Evolutionary conservation across 306 rosid genomes (phyloP), one percentile per base, ranked within the genome.

Genomic region (Acacia acuminata): DNA sequence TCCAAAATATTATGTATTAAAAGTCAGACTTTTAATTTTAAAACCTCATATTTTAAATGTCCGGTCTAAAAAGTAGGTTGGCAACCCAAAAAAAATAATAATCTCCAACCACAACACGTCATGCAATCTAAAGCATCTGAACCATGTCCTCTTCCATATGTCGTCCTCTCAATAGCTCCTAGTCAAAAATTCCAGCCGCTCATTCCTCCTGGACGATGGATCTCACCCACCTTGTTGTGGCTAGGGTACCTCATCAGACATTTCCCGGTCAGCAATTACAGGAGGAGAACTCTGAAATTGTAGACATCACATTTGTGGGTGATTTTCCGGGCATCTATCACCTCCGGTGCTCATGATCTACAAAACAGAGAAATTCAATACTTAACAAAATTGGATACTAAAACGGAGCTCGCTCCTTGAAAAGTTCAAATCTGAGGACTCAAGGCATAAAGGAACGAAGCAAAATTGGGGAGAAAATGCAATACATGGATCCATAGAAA

Each of bases 131-230:
- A 82, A 93, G 93, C 94, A 91, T 89, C 77, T 90, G 97, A 27
- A 93, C 93, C 97, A 93, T 90, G 76, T 93, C 94, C 79, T 91
- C 98, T 77, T 93, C 97, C 40, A 85, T 89, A 75, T 89, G 77
- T 16, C 79, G 86, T 5, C 89, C 89, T 77, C 86, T 85, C 34
- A 93, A 77, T 67, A 93, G 82, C 88, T 93, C 98, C 76, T 87
- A 89, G 47, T 91, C 98, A n/a, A 93, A 93, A 20, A 93, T 94
- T 83, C 91, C 98, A 11, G 96, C 92, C 4, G 96, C 91, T 97
- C 98, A 93, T 75, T 93, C 98, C 85, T 93, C 98, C 2, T 94
- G 86, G 11, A 93, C 98, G 20, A 93, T 94, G 55, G 98, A 93
- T 48, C 79, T 82, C 55, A 93, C 98, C 90, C 58, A 83, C 90